Percentiles rank a stretch among this genome's conserved stretches.
Conservation (phyloP, 331 rosid species). For the Cydonia oblonga region DNA sequence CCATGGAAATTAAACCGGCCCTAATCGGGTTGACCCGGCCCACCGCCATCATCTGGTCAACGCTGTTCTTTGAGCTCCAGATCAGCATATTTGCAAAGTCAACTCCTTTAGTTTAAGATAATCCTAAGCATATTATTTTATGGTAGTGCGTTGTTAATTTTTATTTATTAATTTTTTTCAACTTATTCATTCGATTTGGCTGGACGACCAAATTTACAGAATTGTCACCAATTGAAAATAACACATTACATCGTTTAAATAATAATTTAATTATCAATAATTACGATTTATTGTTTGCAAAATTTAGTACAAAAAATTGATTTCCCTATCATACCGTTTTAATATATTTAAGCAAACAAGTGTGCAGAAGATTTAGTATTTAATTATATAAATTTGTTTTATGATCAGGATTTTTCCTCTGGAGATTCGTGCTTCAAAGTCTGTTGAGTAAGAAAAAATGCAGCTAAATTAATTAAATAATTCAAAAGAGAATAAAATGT, state of each 20-base stretch:
- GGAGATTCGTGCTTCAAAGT: constrained; percentile 21
- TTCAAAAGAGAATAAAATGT: not conserved
- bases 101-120: not conserved
- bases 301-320: no score
- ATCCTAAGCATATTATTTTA: no score
- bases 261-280: no score
- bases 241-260: no score
- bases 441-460: constrained; percentile 1
- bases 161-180: no score
- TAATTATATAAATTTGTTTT: not conserved
- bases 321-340: no score
- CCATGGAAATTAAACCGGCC: not conserved
- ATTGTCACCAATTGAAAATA: no score
- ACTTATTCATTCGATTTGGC: no score
- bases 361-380: not conserved
- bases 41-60: not conserved
- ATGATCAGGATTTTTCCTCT: not conserved
- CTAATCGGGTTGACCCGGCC: not conserved
- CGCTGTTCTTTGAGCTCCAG: not conserved
- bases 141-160: no score
- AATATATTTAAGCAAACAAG: no score
- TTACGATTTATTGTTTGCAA: no score
- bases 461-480: not conserved
- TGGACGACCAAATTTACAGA: no score
- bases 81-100: not conserved